These are phyloP conservation scores for Blumeriella jaapii DNA, from an alignment of 2,329 filamentous ascomycete species.

Conservation along the genomic window DNA sequence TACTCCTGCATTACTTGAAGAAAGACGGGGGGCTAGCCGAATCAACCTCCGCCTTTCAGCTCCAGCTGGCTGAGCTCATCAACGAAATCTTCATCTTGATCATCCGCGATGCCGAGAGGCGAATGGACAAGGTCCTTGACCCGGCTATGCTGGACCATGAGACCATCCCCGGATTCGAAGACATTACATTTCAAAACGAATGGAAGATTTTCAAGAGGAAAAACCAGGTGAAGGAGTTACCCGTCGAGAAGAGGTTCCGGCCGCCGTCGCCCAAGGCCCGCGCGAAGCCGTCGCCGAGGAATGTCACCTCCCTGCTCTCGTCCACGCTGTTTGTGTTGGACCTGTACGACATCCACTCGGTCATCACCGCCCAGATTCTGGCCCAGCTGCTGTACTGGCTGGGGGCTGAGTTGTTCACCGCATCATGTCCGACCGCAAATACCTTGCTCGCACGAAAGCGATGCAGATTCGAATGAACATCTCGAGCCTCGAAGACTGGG, in stretches of 20 bases:
- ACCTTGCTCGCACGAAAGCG: constrained; percentile 88
- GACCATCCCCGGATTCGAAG: constrained; percentile 93
- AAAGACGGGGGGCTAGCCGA: constrained; percentile 77
- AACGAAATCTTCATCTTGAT: constrained; percentile 99
- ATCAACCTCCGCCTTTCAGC: constrained; percentile 79
- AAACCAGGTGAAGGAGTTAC: constrained; percentile 79
- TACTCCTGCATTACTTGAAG: constrained; percentile 92
- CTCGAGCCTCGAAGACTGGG: constrained; percentile 92
- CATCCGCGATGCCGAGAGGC: constrained; percentile 86
- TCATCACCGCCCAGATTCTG: constrained; percentile 84
- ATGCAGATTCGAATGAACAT: constrained; percentile 99
- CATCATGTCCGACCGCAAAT: constrained; percentile 92
- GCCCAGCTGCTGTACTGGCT: constrained; percentile 95
- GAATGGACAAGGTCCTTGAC: constrained; percentile 92
- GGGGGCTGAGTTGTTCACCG: constrained; percentile 89
- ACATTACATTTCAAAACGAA: constrained; percentile 93
- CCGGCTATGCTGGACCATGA: constrained; percentile 93
- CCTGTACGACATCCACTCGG: constrained; percentile 96
- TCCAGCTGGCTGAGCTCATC: constrained; percentile 85
- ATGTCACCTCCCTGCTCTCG: constrained; percentile 88
- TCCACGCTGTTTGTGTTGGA: constrained; percentile 96
- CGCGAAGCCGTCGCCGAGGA: constrained; percentile 84
- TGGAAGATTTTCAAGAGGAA: constrained; percentile 97
- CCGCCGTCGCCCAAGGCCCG: constrained; percentile 88
- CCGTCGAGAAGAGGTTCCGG: constrained; percentile 78